A percentile compares a stretch with the other conserved stretches of the same genome.
Conservation (phyloP, 2,329 filamentous ascomycete species). For the Penicillium fuscoglaucum region DNA sequence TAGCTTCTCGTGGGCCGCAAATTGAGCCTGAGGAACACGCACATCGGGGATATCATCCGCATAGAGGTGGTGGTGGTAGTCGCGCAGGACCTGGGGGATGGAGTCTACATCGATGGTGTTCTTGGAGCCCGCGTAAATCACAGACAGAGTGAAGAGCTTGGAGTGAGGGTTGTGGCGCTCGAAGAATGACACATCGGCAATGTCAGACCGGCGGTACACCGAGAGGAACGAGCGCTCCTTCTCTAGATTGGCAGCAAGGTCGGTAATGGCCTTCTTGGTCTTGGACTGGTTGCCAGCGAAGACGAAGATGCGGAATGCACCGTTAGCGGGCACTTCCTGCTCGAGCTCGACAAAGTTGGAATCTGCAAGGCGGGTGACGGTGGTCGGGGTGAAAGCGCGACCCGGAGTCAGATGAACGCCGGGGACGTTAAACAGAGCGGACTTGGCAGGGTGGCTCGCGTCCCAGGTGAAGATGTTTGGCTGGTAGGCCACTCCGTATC, state of each 20-base stretch:
- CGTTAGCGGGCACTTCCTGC: conserved; percentile 85
- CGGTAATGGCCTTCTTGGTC: conserved; percentile 64
- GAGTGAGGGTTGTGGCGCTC: conserved; percentile 85
- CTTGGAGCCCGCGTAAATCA: conserved; percentile 69
- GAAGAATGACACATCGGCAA: conserved; percentile 67
- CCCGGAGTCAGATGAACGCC: conserved; percentile 69
- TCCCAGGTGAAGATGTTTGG: conserved; percentile 85
- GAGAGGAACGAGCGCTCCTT: conserved; percentile 71
- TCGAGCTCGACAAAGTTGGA: conserved; percentile 88
- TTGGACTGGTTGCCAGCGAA: conserved; percentile 71
- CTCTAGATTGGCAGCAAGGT: conserved; percentile 66
- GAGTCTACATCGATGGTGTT: conserved; percentile 71
- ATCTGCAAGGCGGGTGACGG: conserved; percentile 83
- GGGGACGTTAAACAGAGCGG: conserved; percentile 66
- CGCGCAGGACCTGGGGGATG: conserved; percentile 67
- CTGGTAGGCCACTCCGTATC: conserved; percentile 84
- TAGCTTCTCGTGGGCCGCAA: conserved; percentile 82
- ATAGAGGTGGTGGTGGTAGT: conserved; percentile 81
- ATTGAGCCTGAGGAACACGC: conserved; percentile 66
- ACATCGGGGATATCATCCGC: conserved; percentile 79
- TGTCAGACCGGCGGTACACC: conserved; percentile 63
- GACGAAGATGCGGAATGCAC: conserved; percentile 80
- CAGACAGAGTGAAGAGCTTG: conserved; percentile 75
- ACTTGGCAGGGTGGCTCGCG: conserved; percentile 67
- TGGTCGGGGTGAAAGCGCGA: conserved; percentile 71